Base-by-base conservation (phyloP, 2,329 filamentous ascomycete species). In the Diaporthe citrichinensis region DNA sequence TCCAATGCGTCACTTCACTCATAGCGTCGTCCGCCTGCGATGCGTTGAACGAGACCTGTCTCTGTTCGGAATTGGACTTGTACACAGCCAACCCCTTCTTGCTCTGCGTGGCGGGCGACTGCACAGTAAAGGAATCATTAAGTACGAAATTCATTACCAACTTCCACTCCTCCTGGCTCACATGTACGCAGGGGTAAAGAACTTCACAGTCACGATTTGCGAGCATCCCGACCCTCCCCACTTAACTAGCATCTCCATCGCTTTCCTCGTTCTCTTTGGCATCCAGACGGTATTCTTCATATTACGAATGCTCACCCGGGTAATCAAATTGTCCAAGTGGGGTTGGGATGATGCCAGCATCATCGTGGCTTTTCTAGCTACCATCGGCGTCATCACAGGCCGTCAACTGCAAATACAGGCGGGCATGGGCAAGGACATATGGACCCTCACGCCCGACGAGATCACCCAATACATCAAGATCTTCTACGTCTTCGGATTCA, bases 381-480 rank as follows among this genome's bases (percentile, higher is more conserved):
- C 65, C 4, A 55, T 69, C 25, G 65, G 49, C 8, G 34, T 69
- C 34, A 69, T 69, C 15, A 41, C 80, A 77, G 73, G 78, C 78
- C 12, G 72, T 80, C 74, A 80, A 84, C 68, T 76, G 81, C 0
- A 80, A 82, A 84, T 91, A 59, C 87, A 84, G 25, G 79, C 79
- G 23, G 77, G 77, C 23, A 68, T 78, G 25, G 77, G 77, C 20
- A 31, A n/a, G 20, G 73, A 78, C 10, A 65, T 78, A 36, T 78
- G 77, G 77, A 78, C 77, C 8, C 73, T 78, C 3, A 58, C 76
- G 3, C 73, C 76, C 20, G 62, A 67, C 28, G 46, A 78, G 25
- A 78, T 78, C 34, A 68, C 68, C 44, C 53, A 75, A 23, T 72
- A 76, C 14, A 51, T 77, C 15, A 36, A 73, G 28, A 28, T 72